Conservation (phyloP, 1,284 basidiomycete species). For the Melampsora americana region DNA sequence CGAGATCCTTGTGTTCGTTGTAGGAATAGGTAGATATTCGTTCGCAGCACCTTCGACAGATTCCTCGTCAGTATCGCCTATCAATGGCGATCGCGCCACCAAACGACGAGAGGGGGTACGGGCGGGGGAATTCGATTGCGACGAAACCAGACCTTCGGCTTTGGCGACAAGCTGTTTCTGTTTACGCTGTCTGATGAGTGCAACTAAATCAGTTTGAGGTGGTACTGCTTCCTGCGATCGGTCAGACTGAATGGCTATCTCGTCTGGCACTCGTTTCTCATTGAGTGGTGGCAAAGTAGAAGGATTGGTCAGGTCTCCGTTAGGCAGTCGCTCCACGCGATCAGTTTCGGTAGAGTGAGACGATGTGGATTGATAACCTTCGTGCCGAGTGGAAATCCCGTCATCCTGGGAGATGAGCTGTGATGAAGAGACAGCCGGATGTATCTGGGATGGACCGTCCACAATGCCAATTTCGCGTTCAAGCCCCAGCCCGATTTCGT, state of each 20-base stretch:
- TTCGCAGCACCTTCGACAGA: slow-evolving; percentile 12
- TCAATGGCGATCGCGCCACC: slow-evolving; percentile 30
- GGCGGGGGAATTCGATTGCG: slow-evolving; percentile 21
- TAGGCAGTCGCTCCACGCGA: not conserved
- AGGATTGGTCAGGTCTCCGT: not conserved
- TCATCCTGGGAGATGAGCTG: not conserved
- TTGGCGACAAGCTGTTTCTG: too few relatives aligned
- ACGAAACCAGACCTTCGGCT: not conserved
- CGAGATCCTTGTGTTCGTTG: not conserved
- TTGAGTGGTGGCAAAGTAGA: not conserved
- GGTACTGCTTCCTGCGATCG: not conserved
- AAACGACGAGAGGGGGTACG: slow-evolving; percentile 10
- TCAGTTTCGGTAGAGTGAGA: not conserved
- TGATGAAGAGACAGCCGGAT: too few relatives aligned
- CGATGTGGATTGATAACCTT: not conserved
- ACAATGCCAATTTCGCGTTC: too few relatives aligned
- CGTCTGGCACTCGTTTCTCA: not conserved
- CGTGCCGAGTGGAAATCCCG: not conserved
- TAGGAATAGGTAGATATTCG: not conserved
- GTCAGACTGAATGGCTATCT: not conserved
- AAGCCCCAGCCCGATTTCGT: too few relatives aligned
- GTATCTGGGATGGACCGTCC: too few relatives aligned
- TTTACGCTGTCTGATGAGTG: slow-evolving; percentile 17
- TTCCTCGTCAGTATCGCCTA: slow-evolving; percentile 31
- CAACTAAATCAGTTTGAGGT: slow-evolving; percentile 15